Evolutionary conservation across 768 basidiomycete species (phyloP), one percentile per base, ranked within the genome.

Genomic region (Suillus cothurnatus): DNA sequence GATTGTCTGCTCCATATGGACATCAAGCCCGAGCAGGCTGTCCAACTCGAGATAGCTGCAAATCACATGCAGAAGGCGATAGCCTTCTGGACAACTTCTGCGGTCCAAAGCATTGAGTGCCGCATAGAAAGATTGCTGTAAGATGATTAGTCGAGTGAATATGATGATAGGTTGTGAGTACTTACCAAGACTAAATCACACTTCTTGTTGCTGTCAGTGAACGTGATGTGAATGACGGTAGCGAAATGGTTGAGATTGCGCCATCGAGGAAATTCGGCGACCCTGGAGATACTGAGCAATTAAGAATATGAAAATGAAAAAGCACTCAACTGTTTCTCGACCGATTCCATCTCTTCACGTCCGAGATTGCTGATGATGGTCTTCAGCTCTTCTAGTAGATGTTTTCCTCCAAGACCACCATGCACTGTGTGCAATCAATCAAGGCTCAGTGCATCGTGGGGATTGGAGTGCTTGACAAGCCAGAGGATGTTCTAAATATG

Each of bases 401-500:
- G 80, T 36, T 74, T 65, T 3, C 72, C 68, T 36, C 69, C 74
- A 3, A 78, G 50, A 0, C 81, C 82, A 50, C 65, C 65, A 55
- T 73, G 53, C 64, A 78, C 69, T 17, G 69, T 67, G 68, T 83
- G 82, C 32, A 82, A 73, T 3, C 71, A 68, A 66, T 84, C 81
- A 64, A 74, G 81, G 19, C 76, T 77, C 0, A 77, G 28, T 52
- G 78, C 75, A 6, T 56, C 26, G 62, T 78, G 68, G 26, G 77
- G 75, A 64, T 82, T 78, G 11, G 76, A 79, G 63, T 75, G 53
- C n/a, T 58, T 56, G 11, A 82, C 43, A 0, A 36, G 55, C 80
- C 80, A 82, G 65, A 82, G 81, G 12, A 74, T 75, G 72, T 80
- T 82, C 79, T n/a, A n/a, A n/a, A n/a, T n/a, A n/a, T n/a, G n/a